Evolutionary conservation across 208 protist genomes (phyloP), one percentile per base, ranked within the genome.

Genomic region (Leishmania guyanensis): DNA sequence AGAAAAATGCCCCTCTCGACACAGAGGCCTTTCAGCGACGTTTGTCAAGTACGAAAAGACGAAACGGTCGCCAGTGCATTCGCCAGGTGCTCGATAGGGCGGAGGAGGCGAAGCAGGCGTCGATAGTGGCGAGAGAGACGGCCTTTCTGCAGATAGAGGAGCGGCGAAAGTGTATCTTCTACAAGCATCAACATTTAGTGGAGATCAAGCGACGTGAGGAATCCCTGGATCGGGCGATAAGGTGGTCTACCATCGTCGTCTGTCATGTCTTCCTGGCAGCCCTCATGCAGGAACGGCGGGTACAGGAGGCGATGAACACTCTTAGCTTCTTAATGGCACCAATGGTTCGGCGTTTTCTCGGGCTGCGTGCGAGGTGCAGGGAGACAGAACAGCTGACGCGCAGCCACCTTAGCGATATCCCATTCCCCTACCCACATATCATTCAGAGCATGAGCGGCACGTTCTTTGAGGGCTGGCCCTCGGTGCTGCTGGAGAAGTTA

Each of bases 231-330:
- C 90, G 92, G 2, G 89, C 92, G n/a, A 80, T 80, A 54, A 81
- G 79, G 46, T 97, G 94, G 92, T 93, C 88, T 72, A 88, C 84
- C 56, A 95, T 97, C 62, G 79, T 97, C 77, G 83, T 95, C 17
- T 92, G 89, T 10, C 94, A 97, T 82, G 88, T 95, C 29, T 97
- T 97, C 83, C 86, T 97, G 71, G 95, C 91, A 14, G 92, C 91
- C 2, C 85, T 97, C 48, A 94, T 96, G 69, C 92, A 95, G 66
- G 94, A 94, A 71, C 83, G 92, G 5, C 85, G 89, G 53, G 86
- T 92, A 64, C 91, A 95, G 79, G 90, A 92, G 60, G 92, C 94
- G 14, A 62, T 91, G 39, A 88, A 94, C 53, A 95, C 88, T n/a
- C 93, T 97, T 72, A 79, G 78, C 5, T 90, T 81, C 33, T 82